Evolutionary conservation across 805 yeast genomes (phyloP).

Genomic region (Candida coquimbonensis): DNA sequence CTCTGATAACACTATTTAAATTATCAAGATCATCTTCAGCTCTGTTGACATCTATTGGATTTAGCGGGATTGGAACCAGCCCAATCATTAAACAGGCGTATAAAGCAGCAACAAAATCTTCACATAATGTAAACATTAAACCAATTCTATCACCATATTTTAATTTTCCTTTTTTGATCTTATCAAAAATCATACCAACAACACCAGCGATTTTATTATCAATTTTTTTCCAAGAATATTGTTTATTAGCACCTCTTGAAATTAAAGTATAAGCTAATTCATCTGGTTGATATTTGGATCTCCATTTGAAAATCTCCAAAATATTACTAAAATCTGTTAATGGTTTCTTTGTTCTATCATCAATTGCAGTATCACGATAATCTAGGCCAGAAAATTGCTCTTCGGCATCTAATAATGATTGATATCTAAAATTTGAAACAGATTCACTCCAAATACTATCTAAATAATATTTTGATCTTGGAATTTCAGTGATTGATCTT

Average conservation of each 20-base stretch:
- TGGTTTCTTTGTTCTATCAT: constrained; percentile 69
- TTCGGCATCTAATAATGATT: constrained; percentile 55
- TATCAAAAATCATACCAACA: constrained; percentile 62
- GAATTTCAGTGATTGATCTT: constrained; percentile 55
- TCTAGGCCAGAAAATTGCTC: constrained; percentile 77
- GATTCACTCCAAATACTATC: constrained; percentile 78
- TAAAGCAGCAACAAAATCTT: constrained; percentile 76
- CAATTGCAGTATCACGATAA: constrained; percentile 65
- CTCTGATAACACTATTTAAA: constrained; percentile 56
- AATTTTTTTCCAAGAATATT: constrained; percentile 73
- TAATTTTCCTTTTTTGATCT: constrained; percentile 58
- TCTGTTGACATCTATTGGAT: constrained; percentile 60
- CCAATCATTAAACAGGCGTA: constrained; percentile 86
- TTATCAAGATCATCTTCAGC: constrained; percentile 69
- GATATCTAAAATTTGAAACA: constrained; percentile 51
- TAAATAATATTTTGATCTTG: constrained; percentile 65
- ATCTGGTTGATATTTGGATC: constrained; percentile 70
- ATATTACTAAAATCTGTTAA: constrained; percentile 67
- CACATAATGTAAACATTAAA: constrained; percentile 79
- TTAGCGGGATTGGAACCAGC: constrained; percentile 66
- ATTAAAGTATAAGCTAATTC: constrained; percentile 61
- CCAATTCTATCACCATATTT: constrained; percentile 68
- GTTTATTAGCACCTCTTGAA: constrained; percentile 39
- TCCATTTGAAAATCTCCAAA: constrained; percentile 68
- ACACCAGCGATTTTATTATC: constrained; percentile 73